Percentiles rank a stretch among this genome's conserved stretches.
Conservation (phyloP, 139 green algal species). For the Pedinophyceae sp. region DNA sequence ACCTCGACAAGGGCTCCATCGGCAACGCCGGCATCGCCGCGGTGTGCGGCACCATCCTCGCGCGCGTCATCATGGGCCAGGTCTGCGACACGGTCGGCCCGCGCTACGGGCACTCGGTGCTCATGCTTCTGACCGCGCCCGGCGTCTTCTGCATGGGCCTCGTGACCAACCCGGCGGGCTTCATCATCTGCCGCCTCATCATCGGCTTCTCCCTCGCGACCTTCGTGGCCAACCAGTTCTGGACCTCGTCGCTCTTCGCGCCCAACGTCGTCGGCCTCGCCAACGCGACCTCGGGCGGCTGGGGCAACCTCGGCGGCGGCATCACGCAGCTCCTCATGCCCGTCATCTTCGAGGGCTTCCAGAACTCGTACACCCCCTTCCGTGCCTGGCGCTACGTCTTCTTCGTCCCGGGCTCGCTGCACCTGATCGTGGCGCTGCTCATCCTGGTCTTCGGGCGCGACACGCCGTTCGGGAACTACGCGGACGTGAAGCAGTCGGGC, state of each 20-base stretch:
- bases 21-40: constrained; percentile 32
- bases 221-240: constrained; percentile 87
- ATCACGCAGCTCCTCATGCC: constrained; percentile 87
- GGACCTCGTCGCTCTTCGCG: constrained; percentile 70
- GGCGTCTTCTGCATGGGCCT: constrained; percentile 53
- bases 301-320: constrained; percentile 76
- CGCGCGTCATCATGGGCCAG: constrained; percentile 42
- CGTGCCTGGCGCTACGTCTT: constrained; percentile 59
- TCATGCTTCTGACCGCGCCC: constrained; percentile 39
- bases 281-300: constrained; percentile 68
- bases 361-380: constrained; percentile 17
- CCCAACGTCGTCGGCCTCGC: constrained; percentile 69
- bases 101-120: constrained; percentile 35
- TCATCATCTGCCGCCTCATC: constrained; percentile 54
- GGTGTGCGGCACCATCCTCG: constrained; percentile 42
- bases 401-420: constrained; percentile 57
- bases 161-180: constrained; percentile 27
- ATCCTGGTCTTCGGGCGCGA: constrained; percentile 37
- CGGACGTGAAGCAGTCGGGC: constrained; percentile 45
- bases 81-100: constrained; percentile 65
- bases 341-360: constrained; percentile 46
- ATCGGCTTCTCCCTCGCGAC: constrained; percentile 65
- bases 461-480: constrained; percentile 71
- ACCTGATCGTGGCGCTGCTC: constrained; percentile 47
- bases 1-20: constrained; percentile 47